A percentile compares a stretch with the other conserved stretches of the same genome.
phyloP scores from a whole-genome alignment of 2,329 filamentous ascomycete genomes.

The Aspergillus quadricinctus region DNA sequence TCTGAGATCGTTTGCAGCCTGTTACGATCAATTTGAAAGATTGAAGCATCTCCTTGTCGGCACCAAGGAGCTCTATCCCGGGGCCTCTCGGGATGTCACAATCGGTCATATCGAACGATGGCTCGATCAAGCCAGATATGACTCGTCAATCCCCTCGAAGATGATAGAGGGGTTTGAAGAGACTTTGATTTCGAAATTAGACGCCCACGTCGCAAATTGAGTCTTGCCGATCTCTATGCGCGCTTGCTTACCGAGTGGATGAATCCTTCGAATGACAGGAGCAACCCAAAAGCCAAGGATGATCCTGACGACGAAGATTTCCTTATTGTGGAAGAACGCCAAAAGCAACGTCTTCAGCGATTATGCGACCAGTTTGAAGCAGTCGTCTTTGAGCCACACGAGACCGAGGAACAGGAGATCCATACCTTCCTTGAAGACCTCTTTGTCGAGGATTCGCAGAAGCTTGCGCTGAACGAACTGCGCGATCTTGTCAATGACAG shows the following conservation, averaged over 20 bases:
- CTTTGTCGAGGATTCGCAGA: slow-evolving; percentile 26
- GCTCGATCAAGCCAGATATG: slow-evolving; percentile 35
- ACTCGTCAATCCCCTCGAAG: slow-evolving; percentile 31
- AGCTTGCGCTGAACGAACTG: background rate
- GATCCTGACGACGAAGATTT: slow-evolving; percentile 21
- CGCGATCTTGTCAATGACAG: background rate
- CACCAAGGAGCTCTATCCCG: slow-evolving; percentile 12
- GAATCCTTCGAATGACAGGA: slow-evolving; percentile 10
- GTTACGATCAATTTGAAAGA: slow-evolving; percentile 5
- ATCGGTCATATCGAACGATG: slow-evolving; percentile 32
- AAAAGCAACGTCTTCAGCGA: slow-evolving; percentile 34
- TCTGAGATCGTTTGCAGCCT: background rate
- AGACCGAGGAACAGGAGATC: slow-evolving; percentile 31
- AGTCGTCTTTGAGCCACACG: slow-evolving; percentile 35
- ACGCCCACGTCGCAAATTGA: slow-evolving; percentile 34
- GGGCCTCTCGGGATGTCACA: slow-evolving; percentile 3
- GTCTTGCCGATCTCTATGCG: slow-evolving; percentile 26
- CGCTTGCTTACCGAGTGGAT: slow-evolving; percentile 41
- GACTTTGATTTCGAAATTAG: slow-evolving; percentile 28
- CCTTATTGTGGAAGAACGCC: slow-evolving; percentile 28
- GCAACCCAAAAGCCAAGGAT: slow-evolving; percentile 7
- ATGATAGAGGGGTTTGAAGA: slow-evolving; percentile 30
- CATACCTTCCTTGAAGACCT: slow-evolving; percentile 27
- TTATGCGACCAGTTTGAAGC: slow-evolving; percentile 38
- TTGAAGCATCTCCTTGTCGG: slow-evolving; percentile 7